Evolutionary conservation across 306 rosid species (phyloP), one percentile per base, ranked within the genome.

Genomic region (Psophocarpus tetragonolobus): DNA sequence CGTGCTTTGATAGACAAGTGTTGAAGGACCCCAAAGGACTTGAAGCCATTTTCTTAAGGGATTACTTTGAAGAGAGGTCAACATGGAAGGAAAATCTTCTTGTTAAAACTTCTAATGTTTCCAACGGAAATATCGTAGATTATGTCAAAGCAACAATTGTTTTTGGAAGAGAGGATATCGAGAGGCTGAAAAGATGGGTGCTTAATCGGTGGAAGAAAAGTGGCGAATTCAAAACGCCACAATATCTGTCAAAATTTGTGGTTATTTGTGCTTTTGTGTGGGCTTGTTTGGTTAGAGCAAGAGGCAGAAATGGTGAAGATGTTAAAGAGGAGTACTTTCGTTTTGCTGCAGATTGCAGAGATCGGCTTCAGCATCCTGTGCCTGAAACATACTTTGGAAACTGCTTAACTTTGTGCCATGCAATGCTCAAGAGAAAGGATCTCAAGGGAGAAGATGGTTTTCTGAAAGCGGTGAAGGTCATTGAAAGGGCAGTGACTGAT

Each of bases 341-440:
- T 38, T 82, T 82, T 9, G 53, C 83, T 10, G 85, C 81, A n/a
- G 88, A 85, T 51, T 85, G 85, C 15, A 81, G 85, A 79, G 79
- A 62, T 8, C 75, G 75, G 0, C 76, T 85, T 18, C 84, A 58
- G 30, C 45, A 54, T 50, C 42, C 65, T 4, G 20, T 85, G 9
- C 81, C 77, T 11, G 44, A 20, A 6, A 80, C 77, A 1, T 85
- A 85, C 64, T 85, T 85, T 20, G 88, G 85, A 3, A 85, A 85
- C 35, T 85, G 88, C 75, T 3, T 85, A 62, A 69, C 81, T 3
- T 5, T 17, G 6, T 73, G 81, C 27, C 33, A 69, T 13, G 81
- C 85, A 20, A 9, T 32, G 3, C 45, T 81, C 0, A 73, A 77
- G 45, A 85, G 85, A n/a, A 81, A 38, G 61, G 85, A 77, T 8